These are phyloP conservation scores for Larix kaempferi DNA, from an alignment of 75 land plant genomes.

Conservation along the genomic window DNA sequence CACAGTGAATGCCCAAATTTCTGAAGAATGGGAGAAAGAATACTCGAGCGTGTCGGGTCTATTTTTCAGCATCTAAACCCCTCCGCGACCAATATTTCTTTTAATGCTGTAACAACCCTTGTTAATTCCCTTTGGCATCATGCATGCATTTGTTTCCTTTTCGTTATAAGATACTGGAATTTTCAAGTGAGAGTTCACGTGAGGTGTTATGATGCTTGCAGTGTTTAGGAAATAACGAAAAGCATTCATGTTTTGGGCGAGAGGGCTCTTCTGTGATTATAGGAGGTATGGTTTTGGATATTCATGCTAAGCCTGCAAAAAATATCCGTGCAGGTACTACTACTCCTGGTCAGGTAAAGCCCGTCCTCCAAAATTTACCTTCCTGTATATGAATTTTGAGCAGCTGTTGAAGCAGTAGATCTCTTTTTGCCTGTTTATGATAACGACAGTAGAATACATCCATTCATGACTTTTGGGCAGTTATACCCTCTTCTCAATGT, in stretches of 20 bases:
- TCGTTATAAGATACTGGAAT: not conserved
- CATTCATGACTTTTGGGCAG: no score
- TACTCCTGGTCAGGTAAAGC: constrained; percentile 73
- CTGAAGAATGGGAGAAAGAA: constrained; percentile 14
- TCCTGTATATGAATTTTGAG: no score
- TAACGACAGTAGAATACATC: no score
- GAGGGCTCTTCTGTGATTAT: constrained; percentile 61
- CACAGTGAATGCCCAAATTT: constrained; percentile 15
- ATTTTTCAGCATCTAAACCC: constrained; percentile 25
- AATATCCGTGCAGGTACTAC: constrained; percentile 67
- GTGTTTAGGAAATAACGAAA: not conserved
- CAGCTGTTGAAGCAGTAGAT: no score
- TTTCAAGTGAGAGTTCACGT: not conserved
- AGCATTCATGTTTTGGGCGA: constrained; percentile 2
- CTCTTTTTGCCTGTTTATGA: no score
- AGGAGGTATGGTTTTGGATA: constrained; percentile 93
- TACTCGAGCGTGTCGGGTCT: constrained; percentile 14
- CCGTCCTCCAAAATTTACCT: no score
- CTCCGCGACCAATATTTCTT: not conserved
- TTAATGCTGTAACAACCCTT: not conserved
- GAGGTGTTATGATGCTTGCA: not conserved
- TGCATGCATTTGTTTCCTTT: not conserved
- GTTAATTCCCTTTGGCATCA: not conserved
- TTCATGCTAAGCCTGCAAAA: constrained; percentile 62
- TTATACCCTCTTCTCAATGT: no score